Conservation (phyloP, 148 eudicot genomes). For the Amaranthus palmeri region DNA sequence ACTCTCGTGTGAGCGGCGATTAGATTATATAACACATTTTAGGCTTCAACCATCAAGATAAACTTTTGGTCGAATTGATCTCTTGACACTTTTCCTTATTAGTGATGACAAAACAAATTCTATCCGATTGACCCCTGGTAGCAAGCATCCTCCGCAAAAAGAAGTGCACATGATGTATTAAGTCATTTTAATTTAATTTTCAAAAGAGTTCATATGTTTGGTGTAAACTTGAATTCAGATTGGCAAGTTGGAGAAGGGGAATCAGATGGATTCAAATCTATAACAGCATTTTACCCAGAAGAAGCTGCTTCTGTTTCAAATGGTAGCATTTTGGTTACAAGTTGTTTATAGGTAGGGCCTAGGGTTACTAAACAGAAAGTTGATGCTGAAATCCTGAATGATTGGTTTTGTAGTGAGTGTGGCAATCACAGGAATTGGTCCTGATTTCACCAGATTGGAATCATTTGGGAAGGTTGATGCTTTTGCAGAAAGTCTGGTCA, state of each 20-base stretch:
- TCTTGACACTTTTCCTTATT: too few species aligned
- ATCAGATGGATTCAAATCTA: slow-evolving; percentile 53
- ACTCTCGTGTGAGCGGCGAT: too few species aligned
- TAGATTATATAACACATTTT: too few species aligned
- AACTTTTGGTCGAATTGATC: too few species aligned
- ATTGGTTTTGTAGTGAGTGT: slow-evolving; percentile 56
- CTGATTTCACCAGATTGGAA: slow-evolving; percentile 89
- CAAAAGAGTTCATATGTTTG: background rate
- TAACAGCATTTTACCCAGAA: slow-evolving; percentile 79
- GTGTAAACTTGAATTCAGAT: slow-evolving; percentile 57
- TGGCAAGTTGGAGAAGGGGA: slow-evolving; percentile 86
- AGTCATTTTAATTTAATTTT: too few species aligned
- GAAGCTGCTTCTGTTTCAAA: slow-evolving; percentile 53
- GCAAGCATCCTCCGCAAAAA: too few species aligned
- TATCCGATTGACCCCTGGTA: too few species aligned
- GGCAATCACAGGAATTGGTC: slow-evolving; percentile 81
- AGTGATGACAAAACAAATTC: too few species aligned
- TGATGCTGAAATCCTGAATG: background rate
- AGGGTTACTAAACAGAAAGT: background rate
- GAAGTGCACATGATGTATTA: too few species aligned
- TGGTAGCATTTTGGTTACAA: slow-evolving; percentile 33
- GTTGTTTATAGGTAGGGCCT: background rate
- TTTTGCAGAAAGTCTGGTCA: slow-evolving; percentile 88
- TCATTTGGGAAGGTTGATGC: slow-evolving; percentile 94
- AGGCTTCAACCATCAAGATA: too few species aligned